Base-by-base conservation (phyloP, 1,284 basidiomycete species). In the Neonothopanus nambi region DNA sequence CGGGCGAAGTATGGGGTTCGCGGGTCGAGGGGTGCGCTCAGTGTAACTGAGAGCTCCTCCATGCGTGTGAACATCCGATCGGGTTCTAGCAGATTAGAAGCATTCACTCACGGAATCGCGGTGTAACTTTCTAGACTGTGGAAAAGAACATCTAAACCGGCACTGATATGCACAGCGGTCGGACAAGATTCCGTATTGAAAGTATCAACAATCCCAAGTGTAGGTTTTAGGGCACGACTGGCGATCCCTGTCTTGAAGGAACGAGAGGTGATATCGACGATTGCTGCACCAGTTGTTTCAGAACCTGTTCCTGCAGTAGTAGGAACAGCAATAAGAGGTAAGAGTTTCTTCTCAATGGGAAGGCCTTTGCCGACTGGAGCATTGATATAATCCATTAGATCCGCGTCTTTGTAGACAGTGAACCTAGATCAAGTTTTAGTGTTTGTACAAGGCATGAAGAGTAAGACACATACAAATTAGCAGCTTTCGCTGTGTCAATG, bases 271-370 rank as follows among this genome's bases (percentile, higher is more conserved):
- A 95, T 90, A 68, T 98, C 96, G 46, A 97, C 83, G 62, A 98
- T 98, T 13, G 96, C 93, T 1, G 96, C 93, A n/a, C 96, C 96
- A 2, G 95, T 98, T 1, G 96, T 98, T 71, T 98, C 94, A 2
- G 92, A 93, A 12, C 95, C 95, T n/a, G 95, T 98, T 48, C 95
- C 95, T 38, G 96, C 95, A 6, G 95, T 98, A 2, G 96, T 98
- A 9, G 95, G 95, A 20, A 98, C 84, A 43, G 95, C 95, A 57
- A 98, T 95, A 41, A 98, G 77, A 15, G 96, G 96, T 24, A 84
- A 76, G 37, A 98, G 77, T 26, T 77, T 73, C 67, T 91, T 77
- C 26, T 81, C 76, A 59, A 98, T 89, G 1, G 95, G 91, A 30
- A 87, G 79, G 2, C 95, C 96, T 70, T 94, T 95, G 51, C 95